phyloP scores from a whole-genome alignment of 192 early-diverging fungal genomes.

The Entomortierella chlamydospora region DNA sequence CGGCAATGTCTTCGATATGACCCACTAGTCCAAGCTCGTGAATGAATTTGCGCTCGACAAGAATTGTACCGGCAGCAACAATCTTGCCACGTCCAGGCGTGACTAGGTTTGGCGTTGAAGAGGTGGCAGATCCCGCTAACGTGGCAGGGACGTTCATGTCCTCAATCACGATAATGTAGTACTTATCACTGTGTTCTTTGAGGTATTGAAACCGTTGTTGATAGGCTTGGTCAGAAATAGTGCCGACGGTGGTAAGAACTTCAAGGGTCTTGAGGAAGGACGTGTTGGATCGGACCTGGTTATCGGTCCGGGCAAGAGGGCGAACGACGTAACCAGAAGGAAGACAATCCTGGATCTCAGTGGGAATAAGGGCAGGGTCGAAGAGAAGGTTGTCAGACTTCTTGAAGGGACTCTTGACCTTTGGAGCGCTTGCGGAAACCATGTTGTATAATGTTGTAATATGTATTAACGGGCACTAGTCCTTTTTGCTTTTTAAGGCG shows the following conservation, averaged over 20 bases:
- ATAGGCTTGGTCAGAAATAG: constrained; percentile 75
- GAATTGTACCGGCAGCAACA: constrained; percentile 82
- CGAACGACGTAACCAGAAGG: constrained; percentile 75
- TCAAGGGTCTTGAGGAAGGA: constrained; percentile 72
- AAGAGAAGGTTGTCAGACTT: constrained; percentile 68
- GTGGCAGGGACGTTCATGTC: constrained; percentile 45
- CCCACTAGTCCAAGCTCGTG: constrained; percentile 81
- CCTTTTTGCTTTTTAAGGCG: not conserved
- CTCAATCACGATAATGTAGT: constrained; percentile 83
- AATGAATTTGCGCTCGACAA: constrained; percentile 91
- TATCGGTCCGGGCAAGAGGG: constrained; percentile 74
- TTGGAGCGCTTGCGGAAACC: constrained; percentile 11
- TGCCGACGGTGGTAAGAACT: constrained; percentile 81
- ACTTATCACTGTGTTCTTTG: constrained; percentile 82
- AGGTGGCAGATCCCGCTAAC: constrained; percentile 14
- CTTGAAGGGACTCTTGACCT: constrained; percentile 35
- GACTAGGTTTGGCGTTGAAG: constrained; percentile 52
- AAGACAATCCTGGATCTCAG: constrained; percentile 70
- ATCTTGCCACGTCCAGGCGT: constrained; percentile 69
- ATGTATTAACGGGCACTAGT: not conserved
- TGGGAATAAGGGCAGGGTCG: constrained; percentile 72
- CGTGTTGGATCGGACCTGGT: constrained; percentile 68
- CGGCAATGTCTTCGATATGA: constrained; percentile 85
- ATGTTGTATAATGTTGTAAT: constrained; percentile 1
- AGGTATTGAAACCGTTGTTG: constrained; percentile 80